Evolutionary conservation across 2,329 filamentous ascomycete species (phyloP).

Genomic region (Aureobasidium melanogenum): DNA sequence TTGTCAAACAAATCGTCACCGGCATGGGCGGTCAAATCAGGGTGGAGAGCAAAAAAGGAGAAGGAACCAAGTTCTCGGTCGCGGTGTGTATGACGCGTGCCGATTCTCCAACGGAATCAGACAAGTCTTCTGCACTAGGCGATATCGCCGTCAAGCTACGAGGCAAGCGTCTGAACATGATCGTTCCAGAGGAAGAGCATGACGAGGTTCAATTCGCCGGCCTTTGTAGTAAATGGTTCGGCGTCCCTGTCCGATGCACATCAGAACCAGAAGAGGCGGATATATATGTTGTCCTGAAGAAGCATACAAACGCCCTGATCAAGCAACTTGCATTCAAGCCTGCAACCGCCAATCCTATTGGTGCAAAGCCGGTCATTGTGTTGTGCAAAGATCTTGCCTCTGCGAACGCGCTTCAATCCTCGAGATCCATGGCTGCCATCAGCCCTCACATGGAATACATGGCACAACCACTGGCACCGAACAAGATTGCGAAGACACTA

Average conservation of each 20-base stretch:
- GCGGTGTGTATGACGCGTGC: background rate
- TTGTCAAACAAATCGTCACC: conserved; percentile 40
- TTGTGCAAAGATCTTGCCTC: conserved; percentile 2
- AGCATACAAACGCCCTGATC: background rate
- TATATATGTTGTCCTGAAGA: background rate
- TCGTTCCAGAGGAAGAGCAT: background rate
- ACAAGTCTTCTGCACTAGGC: background rate
- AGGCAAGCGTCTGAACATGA: conserved; percentile 1
- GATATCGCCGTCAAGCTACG: background rate
- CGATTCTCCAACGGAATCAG: background rate
- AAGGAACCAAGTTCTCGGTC: conserved; percentile 48
- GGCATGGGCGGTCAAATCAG: conserved; percentile 26
- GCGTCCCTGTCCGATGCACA: background rate
- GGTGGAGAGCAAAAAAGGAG: conserved; percentile 42
- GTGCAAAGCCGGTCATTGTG: background rate
- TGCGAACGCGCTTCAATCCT: conserved; percentile 5
- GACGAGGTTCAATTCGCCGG: background rate
- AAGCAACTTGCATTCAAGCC: background rate
- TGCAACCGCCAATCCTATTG: background rate
- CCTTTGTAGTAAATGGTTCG: background rate
- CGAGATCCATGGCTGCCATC: background rate
- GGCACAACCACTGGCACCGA: conserved; percentile 6
- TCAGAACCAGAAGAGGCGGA: background rate
- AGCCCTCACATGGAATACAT: background rate
- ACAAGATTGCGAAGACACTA: conserved; percentile 11